Conservation (phyloP, 768 basidiomycete species). For the Phanerochaete sordida region DNA sequence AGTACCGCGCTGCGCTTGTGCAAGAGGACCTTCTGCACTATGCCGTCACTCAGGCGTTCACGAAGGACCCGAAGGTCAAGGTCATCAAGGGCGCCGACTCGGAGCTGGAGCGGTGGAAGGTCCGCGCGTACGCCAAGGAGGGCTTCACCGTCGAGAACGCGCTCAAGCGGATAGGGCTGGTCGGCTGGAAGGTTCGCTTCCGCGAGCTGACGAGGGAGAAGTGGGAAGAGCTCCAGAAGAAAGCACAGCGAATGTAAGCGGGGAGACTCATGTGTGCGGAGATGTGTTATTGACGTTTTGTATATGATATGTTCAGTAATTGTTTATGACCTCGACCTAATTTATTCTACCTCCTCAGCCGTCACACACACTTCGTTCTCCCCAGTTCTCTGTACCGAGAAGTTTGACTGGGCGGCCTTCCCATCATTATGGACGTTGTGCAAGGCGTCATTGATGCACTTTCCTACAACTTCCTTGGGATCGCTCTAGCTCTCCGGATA, state of each 20-base stretch:
- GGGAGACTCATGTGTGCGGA: too few relatives aligned
- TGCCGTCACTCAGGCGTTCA: conserved; percentile 58
- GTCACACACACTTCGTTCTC: too few relatives aligned
- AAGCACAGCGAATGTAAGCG: background rate
- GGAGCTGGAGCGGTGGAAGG: conserved; percentile 48
- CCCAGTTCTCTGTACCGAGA: too few relatives aligned
- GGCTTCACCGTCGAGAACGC: conserved; percentile 48
- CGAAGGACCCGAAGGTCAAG: conserved; percentile 36
- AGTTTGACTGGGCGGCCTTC: too few relatives aligned
- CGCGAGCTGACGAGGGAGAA: conserved; percentile 8
- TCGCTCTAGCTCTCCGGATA: background rate
- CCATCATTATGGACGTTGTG: too few relatives aligned
- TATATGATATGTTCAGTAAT: background rate
- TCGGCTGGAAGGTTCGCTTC: conserved; percentile 45
- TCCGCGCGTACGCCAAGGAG: conserved; percentile 38
- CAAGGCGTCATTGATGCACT: too few relatives aligned
- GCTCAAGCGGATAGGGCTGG: conserved; percentile 46
- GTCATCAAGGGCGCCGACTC: conserved; percentile 45
- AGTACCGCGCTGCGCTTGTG: conserved; percentile 50
- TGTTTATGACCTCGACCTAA: too few relatives aligned
- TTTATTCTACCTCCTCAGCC: too few relatives aligned
- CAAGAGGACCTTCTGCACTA: conserved; percentile 66
- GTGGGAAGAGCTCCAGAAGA: conserved; percentile 6
- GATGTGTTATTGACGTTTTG: background rate
- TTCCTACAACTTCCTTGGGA: background rate